A percentile compares a stretch with the other conserved stretches of the same genome.
Conservation (phyloP, 345 rosid genomes). For the Mallotus nudiflorus region DNA sequence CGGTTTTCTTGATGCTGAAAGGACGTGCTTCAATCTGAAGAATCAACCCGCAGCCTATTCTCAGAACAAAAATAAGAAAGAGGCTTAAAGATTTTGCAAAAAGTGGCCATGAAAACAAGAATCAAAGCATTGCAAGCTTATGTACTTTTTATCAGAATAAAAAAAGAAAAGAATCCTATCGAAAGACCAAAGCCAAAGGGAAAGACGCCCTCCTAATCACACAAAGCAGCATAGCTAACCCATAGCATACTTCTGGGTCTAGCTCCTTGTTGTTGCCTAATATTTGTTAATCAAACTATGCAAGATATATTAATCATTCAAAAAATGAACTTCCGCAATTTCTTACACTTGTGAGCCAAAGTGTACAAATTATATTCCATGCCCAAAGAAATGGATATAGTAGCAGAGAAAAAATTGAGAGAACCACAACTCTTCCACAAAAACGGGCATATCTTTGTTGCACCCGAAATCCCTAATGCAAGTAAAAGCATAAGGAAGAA, state of each 20-base stretch:
- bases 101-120: no score
- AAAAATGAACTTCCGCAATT: constrained; percentile 64
- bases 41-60: no score
- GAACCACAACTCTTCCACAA: constrained; percentile 84
- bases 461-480: constrained; percentile 79
- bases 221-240: constrained; percentile 39
- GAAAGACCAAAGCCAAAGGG: constrained; percentile 35
- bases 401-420: constrained; percentile 67
- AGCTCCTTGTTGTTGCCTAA: constrained; percentile 74
- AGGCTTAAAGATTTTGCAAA: no score
- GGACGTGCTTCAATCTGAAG: no score
- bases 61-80: no score
- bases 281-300: no score
- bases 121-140: no score
- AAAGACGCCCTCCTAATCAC: constrained; percentile 39
- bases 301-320: no score
- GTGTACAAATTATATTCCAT: constrained; percentile 88
- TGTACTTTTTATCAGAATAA: no score
- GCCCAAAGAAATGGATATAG: constrained; percentile 95
- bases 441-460: constrained; percentile 94
- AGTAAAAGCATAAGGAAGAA: constrained; percentile 3
- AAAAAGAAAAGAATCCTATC: no score
- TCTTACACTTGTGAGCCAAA: constrained; percentile 78
- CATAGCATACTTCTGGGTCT: constrained; percentile 85
- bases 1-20: no score